phyloP scores from a whole-genome alignment of 2,329 filamentous ascomycete genomes.

The Alternaria longipes region DNA sequence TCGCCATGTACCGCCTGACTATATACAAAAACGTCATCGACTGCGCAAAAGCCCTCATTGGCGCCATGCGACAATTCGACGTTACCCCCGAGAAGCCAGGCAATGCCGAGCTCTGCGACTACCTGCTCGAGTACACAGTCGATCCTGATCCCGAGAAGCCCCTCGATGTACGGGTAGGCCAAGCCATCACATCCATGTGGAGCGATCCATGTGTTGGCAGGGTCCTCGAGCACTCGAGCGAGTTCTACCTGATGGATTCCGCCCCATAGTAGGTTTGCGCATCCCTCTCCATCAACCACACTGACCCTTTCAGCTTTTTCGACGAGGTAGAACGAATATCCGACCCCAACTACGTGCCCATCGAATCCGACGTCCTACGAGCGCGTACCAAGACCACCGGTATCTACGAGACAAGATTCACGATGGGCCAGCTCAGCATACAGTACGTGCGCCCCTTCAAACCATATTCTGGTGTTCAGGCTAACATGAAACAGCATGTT shows the following conservation, averaged over 20 bases:
- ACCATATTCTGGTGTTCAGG: conserved; percentile 21
- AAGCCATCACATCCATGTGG: conserved; percentile 88
- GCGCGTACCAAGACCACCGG: conserved; percentile 98
- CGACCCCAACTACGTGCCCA: conserved; percentile 84
- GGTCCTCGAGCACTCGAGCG: conserved; percentile 91
- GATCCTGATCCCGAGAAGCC: conserved; percentile 89
- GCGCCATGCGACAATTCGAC: conserved; percentile 89
- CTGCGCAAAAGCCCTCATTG: conserved; percentile 92
- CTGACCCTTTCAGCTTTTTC: conserved; percentile 77
- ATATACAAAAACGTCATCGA: conserved; percentile 99
- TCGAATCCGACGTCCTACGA: conserved; percentile 92
- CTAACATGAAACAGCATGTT: conserved; percentile 80
- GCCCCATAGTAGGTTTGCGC: conserved; percentile 82
- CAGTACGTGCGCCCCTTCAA: conserved; percentile 71
- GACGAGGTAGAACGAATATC: conserved; percentile 90
- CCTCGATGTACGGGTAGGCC: conserved; percentile 81
- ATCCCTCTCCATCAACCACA: not conserved
- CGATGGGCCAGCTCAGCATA: conserved; percentile 98
- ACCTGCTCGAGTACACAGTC: conserved; percentile 85
- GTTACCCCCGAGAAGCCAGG: conserved; percentile 78
- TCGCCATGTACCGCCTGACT: conserved; percentile 92
- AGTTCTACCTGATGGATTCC: conserved; percentile 99
- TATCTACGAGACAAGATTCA: conserved; percentile 98
- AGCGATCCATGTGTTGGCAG: conserved; percentile 83
- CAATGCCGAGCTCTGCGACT: conserved; percentile 79